Conservation (phyloP, 228 moss, liverwort and hornwort species). For the Sphagnum fallax region DNA sequence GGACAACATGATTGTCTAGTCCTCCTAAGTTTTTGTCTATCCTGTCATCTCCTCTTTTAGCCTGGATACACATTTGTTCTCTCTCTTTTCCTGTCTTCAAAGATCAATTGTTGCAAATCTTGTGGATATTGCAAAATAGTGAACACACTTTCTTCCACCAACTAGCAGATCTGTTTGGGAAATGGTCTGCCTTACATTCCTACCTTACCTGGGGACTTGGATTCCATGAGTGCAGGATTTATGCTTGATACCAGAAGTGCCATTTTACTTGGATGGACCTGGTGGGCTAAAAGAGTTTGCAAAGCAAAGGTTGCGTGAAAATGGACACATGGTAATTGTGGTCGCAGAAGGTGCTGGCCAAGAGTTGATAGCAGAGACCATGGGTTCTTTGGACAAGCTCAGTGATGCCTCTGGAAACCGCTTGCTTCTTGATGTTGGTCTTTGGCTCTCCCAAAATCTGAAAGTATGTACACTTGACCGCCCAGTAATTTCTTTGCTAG, state of each 20-base stretch:
- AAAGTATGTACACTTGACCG: constrained; percentile 28
- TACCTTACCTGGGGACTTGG: background rate
- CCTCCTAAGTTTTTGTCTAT: no score
- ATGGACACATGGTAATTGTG: constrained; percentile 92
- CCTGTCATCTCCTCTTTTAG: no score
- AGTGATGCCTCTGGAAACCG: constrained; percentile 84
- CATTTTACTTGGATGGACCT: constrained; percentile 74
- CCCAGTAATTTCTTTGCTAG: no score
- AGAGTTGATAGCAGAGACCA: constrained; percentile 64
- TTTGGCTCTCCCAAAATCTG: constrained; percentile 81
- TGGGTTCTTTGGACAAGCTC: constrained; percentile 22
- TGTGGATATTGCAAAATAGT: background rate
- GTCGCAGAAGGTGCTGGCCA: constrained; percentile 95
- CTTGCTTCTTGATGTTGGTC: constrained; percentile 73
- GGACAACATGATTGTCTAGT: no score
- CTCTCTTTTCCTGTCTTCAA: background rate
- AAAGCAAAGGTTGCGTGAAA: constrained; percentile 52
- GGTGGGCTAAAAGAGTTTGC: constrained; percentile 75
- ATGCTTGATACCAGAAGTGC: constrained; percentile 96
- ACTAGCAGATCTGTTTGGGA: no score
- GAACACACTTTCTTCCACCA: no score
- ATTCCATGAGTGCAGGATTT: constrained; percentile 47
- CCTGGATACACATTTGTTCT: background rate
- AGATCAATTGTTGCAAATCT: background rate
- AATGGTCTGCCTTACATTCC: background rate